Evolutionary conservation across 1,284 basidiomycete genomes (phyloP).

Genomic region (Irpex sp.): DNA sequence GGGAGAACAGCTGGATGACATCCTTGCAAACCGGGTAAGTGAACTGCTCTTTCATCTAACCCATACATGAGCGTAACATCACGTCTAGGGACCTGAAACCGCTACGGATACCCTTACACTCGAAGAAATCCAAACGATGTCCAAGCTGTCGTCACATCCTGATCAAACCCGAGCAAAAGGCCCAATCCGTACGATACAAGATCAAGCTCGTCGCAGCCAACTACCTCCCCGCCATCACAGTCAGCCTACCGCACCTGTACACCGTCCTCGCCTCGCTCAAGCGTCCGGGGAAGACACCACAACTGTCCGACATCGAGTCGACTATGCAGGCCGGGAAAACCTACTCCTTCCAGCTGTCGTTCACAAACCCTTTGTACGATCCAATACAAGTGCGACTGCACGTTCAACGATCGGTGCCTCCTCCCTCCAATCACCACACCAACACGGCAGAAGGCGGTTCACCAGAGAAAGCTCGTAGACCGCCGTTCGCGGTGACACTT

Average conservation of each 20-base stretch:
- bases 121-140: slow-evolving; percentile 95
- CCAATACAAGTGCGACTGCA: slow-evolving; percentile 85
- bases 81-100: slow-evolving; percentile 74
- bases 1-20: slow-evolving; percentile 78
- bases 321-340: slow-evolving; percentile 68
- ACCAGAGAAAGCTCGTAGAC: slow-evolving; percentile 54
- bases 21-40: slow-evolving; percentile 65
- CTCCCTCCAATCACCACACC: slow-evolving; percentile 25
- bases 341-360: slow-evolving; percentile 84
- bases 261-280: slow-evolving; percentile 44
- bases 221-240: slow-evolving; percentile 88
- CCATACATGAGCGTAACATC: slow-evolving; percentile 9
- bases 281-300: slow-evolving; percentile 32
- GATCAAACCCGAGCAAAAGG: slow-evolving; percentile 97
- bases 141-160: slow-evolving; percentile 92
- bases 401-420: slow-evolving; percentile 51
- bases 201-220: slow-evolving; percentile 95
- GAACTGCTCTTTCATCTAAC: slow-evolving; percentile 1
- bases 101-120: slow-evolving; percentile 84
- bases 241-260: slow-evolving; percentile 58
- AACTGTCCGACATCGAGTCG: slow-evolving; percentile 29
- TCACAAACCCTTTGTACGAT: slow-evolving; percentile 94
- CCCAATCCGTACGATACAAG: slow-evolving; percentile 90
- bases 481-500: slow-evolving; percentile 74
- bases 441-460: slow-evolving; percentile 32